These are phyloP conservation scores for Aspergillus wentii DNA, from an alignment of 495 filamentous ascomycete genomes.

Conservation along the genomic window DNA sequence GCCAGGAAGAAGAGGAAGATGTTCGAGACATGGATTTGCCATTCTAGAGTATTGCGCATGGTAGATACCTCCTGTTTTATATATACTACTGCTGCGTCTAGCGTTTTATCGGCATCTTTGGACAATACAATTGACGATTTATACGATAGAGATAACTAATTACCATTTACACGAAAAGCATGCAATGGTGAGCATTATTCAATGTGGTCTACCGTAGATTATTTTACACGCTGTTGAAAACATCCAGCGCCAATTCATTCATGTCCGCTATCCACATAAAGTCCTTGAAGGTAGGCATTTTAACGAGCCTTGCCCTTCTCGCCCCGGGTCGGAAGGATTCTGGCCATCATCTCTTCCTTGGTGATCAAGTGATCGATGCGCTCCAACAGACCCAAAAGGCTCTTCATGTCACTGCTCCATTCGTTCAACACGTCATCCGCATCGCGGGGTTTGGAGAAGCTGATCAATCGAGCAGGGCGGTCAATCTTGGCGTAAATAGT, in stretches of 20 bases:
- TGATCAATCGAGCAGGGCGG: conserved; percentile 84
- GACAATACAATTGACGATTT: too few species aligned
- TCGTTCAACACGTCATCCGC: conserved; percentile 98
- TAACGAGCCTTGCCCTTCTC: conserved; percentile 47
- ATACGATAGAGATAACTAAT: too few species aligned
- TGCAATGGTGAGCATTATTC: conserved; percentile 14
- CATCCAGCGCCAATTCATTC: conserved; percentile 12
- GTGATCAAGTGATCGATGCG: conserved; percentile 97
- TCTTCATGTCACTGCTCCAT: conserved; percentile 99
- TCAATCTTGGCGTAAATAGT: conserved; percentile 98
- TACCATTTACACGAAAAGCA: too few species aligned
- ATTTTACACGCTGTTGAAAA: conserved; percentile 23
- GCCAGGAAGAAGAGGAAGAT: conserved; percentile 44
- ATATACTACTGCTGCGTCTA: too few species aligned
- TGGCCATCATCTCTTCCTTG: conserved; percentile 99
- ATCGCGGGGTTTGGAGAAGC: conserved; percentile 87
- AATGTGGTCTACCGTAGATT: conserved; percentile 21
- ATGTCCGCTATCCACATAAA: conserved; percentile 4
- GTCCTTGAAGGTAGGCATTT: conserved; percentile 2
- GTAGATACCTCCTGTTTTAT: too few species aligned
- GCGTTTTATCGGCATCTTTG: too few species aligned
- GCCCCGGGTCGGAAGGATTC: conserved; percentile 72
- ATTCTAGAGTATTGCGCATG: too few species aligned
- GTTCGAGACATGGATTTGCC: conserved; percentile 66
- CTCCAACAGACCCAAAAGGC: conserved; percentile 83